These are phyloP conservation scores for Fusarium pseudocircinatum DNA, from an alignment of 2,329 filamentous ascomycete genomes.

Conservation along the genomic window DNA sequence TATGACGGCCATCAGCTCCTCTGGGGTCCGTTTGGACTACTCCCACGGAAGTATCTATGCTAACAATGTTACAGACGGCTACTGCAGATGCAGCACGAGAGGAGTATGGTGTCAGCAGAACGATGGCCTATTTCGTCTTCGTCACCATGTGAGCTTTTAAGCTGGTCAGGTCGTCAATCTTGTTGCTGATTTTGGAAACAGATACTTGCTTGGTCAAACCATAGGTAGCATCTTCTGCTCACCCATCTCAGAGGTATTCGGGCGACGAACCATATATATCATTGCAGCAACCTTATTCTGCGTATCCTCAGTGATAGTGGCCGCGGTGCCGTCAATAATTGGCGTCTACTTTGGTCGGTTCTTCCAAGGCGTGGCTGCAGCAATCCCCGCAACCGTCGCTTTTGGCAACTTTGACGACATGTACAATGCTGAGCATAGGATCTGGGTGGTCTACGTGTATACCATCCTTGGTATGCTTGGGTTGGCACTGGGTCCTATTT, in stretches of 20 bases:
- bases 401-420: background rate
- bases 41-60: background rate
- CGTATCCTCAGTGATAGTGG: background rate
- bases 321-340: background rate
- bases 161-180: accelerated
- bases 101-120: background rate
- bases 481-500: background rate
- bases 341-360: accelerated
- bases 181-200: background rate
- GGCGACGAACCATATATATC: background rate
- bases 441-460: conserved; percentile 12
- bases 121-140: background rate
- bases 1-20: background rate
- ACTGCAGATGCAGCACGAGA: background rate
- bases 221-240: background rate
- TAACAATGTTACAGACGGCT: background rate
- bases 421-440: background rate
- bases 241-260: background rate
- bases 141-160: background rate
- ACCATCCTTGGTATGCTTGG: conserved; percentile 12
- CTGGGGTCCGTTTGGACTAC: background rate
- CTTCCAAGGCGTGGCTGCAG: background rate
- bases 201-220: background rate
- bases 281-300: background rate
- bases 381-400: background rate